Conservation (phyloP, 2,329 filamentous ascomycete genomes). For the Blastomyces parvus region DNA sequence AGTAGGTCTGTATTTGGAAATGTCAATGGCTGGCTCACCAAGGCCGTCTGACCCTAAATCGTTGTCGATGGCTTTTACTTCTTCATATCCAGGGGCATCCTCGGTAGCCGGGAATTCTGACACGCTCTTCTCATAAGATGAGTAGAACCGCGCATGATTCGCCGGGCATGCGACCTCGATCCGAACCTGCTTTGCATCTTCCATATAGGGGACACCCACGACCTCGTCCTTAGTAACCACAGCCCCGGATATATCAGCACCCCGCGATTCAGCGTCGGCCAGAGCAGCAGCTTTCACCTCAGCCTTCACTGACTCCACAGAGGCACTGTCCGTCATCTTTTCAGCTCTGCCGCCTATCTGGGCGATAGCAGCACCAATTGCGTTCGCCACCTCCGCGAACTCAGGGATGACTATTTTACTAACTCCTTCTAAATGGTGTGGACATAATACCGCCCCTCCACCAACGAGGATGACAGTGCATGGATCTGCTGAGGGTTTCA, state of each 20-base stretch:
- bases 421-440: conserved; percentile 42
- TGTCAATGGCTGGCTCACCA: conserved; percentile 18
- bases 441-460: conserved; percentile 47
- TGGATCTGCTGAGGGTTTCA: conserved; percentile 47
- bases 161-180: conserved; percentile 21
- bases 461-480: conserved; percentile 49
- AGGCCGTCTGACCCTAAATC: not conserved
- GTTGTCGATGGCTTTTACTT: not conserved
- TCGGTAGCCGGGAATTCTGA: not conserved
- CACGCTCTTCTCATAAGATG: not conserved
- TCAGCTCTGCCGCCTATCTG: conserved; percentile 47
- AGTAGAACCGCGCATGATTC: conserved; percentile 4
- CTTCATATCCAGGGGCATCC: not conserved
- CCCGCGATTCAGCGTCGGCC: conserved; percentile 18
- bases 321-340: conserved; percentile 39
- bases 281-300: conserved; percentile 19
- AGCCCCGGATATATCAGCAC: conserved; percentile 22
- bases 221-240: conserved; percentile 44
- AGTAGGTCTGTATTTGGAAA: conserved; percentile 31
- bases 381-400: conserved; percentile 49
- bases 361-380: conserved; percentile 51
- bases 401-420: conserved; percentile 43
- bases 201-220: conserved; percentile 46
- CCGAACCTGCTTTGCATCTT: conserved; percentile 36
- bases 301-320: conserved; percentile 21